Conservation (phyloP, 257 asterid species). For the Jacaranda copaia region DNA sequence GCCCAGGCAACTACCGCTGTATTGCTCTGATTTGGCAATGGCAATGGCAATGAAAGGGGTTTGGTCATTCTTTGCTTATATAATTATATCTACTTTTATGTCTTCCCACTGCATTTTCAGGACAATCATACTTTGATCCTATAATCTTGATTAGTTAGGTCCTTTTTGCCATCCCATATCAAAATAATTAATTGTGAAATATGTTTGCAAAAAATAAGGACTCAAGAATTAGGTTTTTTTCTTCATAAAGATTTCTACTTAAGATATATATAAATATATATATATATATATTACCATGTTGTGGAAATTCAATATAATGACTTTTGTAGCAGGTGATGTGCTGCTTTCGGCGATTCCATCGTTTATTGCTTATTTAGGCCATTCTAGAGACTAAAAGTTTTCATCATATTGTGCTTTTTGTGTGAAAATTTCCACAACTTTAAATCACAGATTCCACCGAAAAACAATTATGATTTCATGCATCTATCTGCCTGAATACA, state of each 20-base stretch:
- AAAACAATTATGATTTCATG: not conserved
- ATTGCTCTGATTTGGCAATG: slow-evolving; percentile 11
- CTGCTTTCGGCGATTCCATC: slow-evolving; percentile 6
- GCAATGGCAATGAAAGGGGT: not conserved
- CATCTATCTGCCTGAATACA: too few species aligned
- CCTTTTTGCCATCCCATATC: too few species aligned
- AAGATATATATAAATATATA: too few species aligned
- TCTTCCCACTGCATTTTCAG: not conserved
- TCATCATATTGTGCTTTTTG: not conserved
- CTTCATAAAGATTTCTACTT: not conserved
- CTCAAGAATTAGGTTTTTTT: not conserved
- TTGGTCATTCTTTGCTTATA: not conserved
- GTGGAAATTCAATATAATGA: not conserved
- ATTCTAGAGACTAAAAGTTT: not conserved
- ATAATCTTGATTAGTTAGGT: not conserved
- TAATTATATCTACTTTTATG: not conserved
- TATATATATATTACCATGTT: too few species aligned
- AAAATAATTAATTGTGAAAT: too few species aligned
- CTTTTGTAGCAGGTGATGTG: not conserved
- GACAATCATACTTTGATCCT: not conserved
- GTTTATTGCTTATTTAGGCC: not conserved
- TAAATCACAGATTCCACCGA: slow-evolving; percentile 22
- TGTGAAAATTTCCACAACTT: not conserved
- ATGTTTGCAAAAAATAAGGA: too few species aligned
- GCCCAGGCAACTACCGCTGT: not conserved